Percentiles rank a stretch among this genome's conserved stretches.
These are phyloP conservation scores for Cyclotella atomus DNA, from an alignment of 108 stramenopile species.

Conservation along the genomic window DNA sequence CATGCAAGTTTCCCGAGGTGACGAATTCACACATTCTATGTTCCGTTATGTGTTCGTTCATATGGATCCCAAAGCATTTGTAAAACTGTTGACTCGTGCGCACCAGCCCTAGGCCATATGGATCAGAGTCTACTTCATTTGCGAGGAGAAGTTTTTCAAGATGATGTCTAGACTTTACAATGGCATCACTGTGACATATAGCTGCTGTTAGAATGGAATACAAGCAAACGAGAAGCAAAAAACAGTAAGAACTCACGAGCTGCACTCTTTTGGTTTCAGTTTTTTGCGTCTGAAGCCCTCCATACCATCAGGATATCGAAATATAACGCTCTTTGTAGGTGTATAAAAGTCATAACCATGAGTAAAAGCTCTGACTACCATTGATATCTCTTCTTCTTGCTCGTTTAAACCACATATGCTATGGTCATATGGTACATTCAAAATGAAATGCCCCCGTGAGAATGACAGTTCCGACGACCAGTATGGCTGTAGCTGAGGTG, in stretches of 20 bases:
- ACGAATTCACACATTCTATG: slow-evolving; percentile 66
- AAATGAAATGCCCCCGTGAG: slow-evolving; percentile 64
- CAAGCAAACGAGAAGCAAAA: too few species aligned
- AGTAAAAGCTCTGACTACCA: slow-evolving; percentile 68
- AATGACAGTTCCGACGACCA: slow-evolving; percentile 88
- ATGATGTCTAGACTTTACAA: neutral
- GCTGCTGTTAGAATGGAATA: too few species aligned
- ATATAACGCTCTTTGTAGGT: slow-evolving; percentile 55
- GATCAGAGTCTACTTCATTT: slow-evolving; percentile 1
- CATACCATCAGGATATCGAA: slow-evolving; percentile 49
- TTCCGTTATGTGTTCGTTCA: slow-evolving; percentile 42
- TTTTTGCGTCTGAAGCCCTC: slow-evolving; percentile 11
- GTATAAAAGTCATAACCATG: slow-evolving; percentile 85
- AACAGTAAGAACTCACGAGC: slow-evolving; percentile 7
- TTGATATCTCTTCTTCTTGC: slow-evolving; percentile 73
- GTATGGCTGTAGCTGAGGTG: slow-evolving; percentile 71
- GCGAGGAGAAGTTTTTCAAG: neutral
- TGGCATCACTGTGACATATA: neutral
- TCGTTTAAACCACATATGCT: slow-evolving; percentile 53
- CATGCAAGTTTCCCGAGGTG: slow-evolving; percentile 46
- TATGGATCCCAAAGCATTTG: slow-evolving; percentile 61
- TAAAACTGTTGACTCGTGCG: slow-evolving; percentile 49
- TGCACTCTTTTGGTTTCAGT: neutral
- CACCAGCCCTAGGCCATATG: slow-evolving; percentile 58
- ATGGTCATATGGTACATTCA: slow-evolving; percentile 46